Base-by-base conservation (phyloP, 192 early-diverging fungal species). In the Umbelopsis ramanniana region DNA sequence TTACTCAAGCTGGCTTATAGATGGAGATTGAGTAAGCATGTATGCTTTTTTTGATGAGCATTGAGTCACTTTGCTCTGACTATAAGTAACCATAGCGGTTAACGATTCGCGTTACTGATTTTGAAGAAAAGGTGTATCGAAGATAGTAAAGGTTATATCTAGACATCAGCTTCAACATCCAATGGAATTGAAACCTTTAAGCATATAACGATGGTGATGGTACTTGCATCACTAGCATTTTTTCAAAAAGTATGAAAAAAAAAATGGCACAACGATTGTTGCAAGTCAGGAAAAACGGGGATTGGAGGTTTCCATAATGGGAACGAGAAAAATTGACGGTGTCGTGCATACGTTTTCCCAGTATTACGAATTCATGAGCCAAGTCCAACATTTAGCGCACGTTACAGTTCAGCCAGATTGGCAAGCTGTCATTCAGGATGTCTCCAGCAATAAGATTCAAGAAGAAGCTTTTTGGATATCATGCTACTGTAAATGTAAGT, bases 331-430 rank as follows among this genome's bases (percentile, higher is more conserved):
- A 33, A 3, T 38, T 37, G 29, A 50, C 15, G 9, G 15, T 6
- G 14, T 37, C 37, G 57, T 29, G 57, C 57, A 63, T 35, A 14
- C 57, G 57, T 35, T 12, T 63, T 17, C 7, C 11, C 17, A 38
- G 10, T 37, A 4, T 63, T 5, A 12, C 26, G 15, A 29, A 29
- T 54, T 26, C 26, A 63, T 63, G 57, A 37, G 15, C 26, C 57
- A 63, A 29, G 26, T 63, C 35, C 57, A 63, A 19, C 57, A 63
- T 33, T 63, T 63, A 63, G 26, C 77, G 14, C 78, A 76, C 55
- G 74, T 85, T 35, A 83, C 83, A 2, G 81, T 87, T 4, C 85
- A 87, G 66, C 68, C 81, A 5, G 85, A 87, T 69, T 87, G 85
- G 85, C 75, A 78, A 22, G 76, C 78, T 14, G 82, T 84, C 15